phyloP scores from a whole-genome alignment of 352 stramenopile species.

The Globisporangium echinulatum region DNA sequence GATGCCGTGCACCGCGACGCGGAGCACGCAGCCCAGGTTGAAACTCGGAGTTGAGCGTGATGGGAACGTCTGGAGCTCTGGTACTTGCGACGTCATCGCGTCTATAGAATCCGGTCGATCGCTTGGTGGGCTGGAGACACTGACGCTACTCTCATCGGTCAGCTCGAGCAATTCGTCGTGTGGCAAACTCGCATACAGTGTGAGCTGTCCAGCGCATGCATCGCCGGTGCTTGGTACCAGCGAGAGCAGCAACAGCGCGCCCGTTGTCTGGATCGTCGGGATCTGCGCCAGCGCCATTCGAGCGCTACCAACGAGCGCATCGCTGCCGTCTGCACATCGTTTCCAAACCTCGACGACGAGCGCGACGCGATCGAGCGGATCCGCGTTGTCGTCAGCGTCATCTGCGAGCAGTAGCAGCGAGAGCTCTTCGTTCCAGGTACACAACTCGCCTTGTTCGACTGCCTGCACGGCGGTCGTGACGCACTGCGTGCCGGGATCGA shows the following conservation, averaged over 20 bases:
- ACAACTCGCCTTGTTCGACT: not conserved
- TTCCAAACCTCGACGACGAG: conserved; percentile 10
- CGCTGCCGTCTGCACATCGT: not conserved
- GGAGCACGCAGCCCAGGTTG: conserved; percentile 3
- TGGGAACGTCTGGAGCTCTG: not conserved
- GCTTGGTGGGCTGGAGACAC: too few relatives aligned
- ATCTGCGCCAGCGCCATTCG: conserved; percentile 1
- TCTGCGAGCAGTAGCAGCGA: not conserved
- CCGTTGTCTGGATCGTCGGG: not conserved
- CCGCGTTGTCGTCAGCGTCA: not conserved
- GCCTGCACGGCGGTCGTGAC: not conserved
- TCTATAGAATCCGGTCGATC: too few relatives aligned
- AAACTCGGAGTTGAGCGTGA: conserved; percentile 1
- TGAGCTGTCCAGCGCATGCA: conserved; percentile 1
- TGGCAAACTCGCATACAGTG: too few relatives aligned
- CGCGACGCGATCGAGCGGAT: not conserved
- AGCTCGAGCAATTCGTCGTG: too few relatives aligned
- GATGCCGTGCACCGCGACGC: conserved; percentile 1
- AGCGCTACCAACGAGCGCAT: conserved; percentile 2
- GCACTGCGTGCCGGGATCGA: conserved; percentile 7
- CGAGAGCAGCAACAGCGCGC: not conserved
- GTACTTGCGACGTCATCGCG: too few relatives aligned
- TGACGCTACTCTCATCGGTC: too few relatives aligned
- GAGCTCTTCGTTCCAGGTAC: conserved; percentile 1
- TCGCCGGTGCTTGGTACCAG: not conserved